Evolutionary conservation across 345 rosid genomes (phyloP).

Genomic region (Citrus medica): DNA sequence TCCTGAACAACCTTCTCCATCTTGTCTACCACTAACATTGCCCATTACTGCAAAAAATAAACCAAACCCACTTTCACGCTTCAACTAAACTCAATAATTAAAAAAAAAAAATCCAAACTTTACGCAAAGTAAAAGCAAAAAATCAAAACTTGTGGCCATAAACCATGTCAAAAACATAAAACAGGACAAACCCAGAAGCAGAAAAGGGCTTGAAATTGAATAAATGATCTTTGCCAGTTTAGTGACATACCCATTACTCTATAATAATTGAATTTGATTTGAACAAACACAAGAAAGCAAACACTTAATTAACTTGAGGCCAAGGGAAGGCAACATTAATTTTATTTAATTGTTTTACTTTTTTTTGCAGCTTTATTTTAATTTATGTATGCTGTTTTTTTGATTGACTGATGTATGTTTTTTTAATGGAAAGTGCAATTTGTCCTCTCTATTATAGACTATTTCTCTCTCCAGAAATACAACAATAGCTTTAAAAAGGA

Average conservation of each 20-base stretch:
- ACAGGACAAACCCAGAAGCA: slow-evolving; percentile 16
- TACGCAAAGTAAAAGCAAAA: background rate
- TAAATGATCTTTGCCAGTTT: background rate
- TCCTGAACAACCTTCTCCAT: slow-evolving; percentile 42
- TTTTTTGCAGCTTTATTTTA: slow-evolving; percentile 5
- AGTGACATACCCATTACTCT: slow-evolving; percentile 15
- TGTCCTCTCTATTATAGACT: slow-evolving; percentile 11
- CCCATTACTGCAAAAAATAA: slow-evolving; percentile 49
- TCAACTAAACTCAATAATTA: background rate
- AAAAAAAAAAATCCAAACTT: background rate
- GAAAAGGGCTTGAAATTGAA: slow-evolving; percentile 14
- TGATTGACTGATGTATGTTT: slow-evolving; percentile 10
- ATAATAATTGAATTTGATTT: slow-evolving; percentile 28
- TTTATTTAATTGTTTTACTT: too few species aligned
- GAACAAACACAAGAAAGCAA: slow-evolving; percentile 24
- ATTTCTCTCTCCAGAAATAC: background rate
- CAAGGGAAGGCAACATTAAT: slow-evolving; percentile 23
- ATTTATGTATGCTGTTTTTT: background rate
- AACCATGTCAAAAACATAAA: background rate
- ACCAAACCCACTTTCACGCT: slow-evolving; percentile 21
- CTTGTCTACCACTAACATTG: slow-evolving; percentile 53
- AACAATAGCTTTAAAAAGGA: background rate
- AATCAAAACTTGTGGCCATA: background rate
- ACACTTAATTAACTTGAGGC: slow-evolving; percentile 15
- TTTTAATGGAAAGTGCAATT: slow-evolving; percentile 30